phyloP scores from a whole-genome alignment of 2,329 filamentous ascomycete species.

The Colletotrichum chrysophilum region DNA sequence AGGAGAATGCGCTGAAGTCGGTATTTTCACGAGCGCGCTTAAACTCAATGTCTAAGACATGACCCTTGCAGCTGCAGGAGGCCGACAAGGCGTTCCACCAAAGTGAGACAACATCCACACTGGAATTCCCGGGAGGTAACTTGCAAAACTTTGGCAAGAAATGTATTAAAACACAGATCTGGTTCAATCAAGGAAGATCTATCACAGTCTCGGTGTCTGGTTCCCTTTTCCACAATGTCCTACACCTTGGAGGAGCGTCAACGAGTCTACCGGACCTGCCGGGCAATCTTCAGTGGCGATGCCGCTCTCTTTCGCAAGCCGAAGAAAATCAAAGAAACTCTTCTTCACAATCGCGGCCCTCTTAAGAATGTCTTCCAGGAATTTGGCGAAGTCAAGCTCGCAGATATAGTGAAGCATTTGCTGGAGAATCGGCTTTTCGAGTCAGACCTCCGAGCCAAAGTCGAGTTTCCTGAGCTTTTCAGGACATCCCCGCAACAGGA shows the following conservation, averaged over 20 bases:
- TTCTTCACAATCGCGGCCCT: conserved; percentile 14
- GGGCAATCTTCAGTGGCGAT: conserved; percentile 29
- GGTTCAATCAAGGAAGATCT: no score
- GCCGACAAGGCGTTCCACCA: neutral
- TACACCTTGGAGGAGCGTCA: neutral
- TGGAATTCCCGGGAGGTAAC: neutral
- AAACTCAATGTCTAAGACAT: neutral
- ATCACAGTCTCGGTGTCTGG: no score
- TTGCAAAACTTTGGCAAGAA: neutral
- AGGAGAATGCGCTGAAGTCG: neutral
- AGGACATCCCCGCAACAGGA: conserved; percentile 27
- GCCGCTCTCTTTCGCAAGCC: conserved; percentile 26
- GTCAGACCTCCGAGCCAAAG: conserved; percentile 35
- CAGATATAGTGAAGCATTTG: conserved; percentile 26
- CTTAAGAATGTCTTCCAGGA: conserved; percentile 22
- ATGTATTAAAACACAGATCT: neutral
- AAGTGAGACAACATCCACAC: neutral
- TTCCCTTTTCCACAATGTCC: neutral
- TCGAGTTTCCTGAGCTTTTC: conserved; percentile 38
- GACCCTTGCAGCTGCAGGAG: neutral
- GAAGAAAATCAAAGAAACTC: conserved; percentile 28
- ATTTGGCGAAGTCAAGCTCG: conserved; percentile 22
- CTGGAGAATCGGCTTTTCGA: conserved; percentile 32
- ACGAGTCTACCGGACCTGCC: conserved; percentile 31
- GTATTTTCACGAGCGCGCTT: neutral